These are phyloP conservation scores for Massariosphaeria phaeospora DNA, from an alignment of 495 filamentous ascomycete species.

Conservation along the genomic window DNA sequence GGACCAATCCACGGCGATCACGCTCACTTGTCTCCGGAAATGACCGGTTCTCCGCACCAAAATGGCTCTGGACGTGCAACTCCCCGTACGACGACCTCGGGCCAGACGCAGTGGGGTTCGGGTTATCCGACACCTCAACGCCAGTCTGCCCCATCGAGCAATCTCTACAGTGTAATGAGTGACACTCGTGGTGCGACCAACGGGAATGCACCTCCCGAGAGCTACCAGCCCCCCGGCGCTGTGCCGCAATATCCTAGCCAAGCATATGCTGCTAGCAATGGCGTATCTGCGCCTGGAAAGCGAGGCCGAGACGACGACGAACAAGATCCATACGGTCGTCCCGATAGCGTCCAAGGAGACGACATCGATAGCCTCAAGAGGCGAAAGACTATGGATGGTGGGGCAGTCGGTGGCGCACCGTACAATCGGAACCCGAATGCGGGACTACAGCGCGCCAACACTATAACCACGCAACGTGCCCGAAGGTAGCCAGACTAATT, in stretches of 20 bases:
- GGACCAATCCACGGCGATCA: constrained; percentile 67
- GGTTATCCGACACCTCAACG: constrained; percentile 82
- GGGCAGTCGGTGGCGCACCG: constrained; percentile 47
- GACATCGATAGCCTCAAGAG: constrained; percentile 70
- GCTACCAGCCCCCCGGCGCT: constrained; percentile 30
- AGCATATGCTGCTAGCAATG: constrained; percentile 61
- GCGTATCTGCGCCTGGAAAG: constrained; percentile 63
- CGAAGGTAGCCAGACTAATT: constrained; percentile 23
- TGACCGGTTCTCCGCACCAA: constrained; percentile 85
- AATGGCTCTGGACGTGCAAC: constrained; percentile 82
- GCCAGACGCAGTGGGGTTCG: constrained; percentile 67
- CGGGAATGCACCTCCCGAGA: constrained; percentile 55
- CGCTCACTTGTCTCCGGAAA: constrained; percentile 75
- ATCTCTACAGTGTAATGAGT: constrained; percentile 84
- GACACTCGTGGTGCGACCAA: constrained; percentile 70
- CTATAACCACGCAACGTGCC: constrained; percentile 20
- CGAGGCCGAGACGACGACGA: constrained; percentile 68
- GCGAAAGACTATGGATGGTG: constrained; percentile 71
- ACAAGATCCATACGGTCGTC: constrained; percentile 59
- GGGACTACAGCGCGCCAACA: constrained; percentile 21
- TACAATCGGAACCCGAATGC: constrained; percentile 24
- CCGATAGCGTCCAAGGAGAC: constrained; percentile 50
- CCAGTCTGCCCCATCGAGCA: constrained; percentile 62
- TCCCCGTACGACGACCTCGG: constrained; percentile 65
- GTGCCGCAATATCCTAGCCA: constrained; percentile 57